phyloP scores from a whole-genome alignment of 2,329 filamentous ascomycete genomes.

The Arthrocladium fulminans region DNA sequence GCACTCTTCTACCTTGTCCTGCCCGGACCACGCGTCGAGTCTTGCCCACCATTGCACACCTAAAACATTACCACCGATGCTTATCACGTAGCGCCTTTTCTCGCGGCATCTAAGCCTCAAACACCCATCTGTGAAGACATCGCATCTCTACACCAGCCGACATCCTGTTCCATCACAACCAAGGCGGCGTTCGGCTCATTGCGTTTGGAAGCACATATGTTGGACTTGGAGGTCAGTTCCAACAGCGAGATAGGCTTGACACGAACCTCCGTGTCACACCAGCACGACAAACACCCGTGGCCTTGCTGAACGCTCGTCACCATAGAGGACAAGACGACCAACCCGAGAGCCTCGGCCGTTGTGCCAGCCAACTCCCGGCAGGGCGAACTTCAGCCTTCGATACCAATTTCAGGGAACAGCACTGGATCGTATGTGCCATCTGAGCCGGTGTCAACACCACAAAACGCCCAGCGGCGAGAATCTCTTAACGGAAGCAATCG shows the following conservation, averaged over 20 bases:
- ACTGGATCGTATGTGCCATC: not conserved
- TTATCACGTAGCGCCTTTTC: not conserved
- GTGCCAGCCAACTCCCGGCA: conserved; percentile 2
- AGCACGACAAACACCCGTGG: not conserved
- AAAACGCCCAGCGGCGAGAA: not conserved
- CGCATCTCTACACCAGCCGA: not conserved
- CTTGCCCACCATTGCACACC: not conserved
- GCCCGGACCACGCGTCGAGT: not conserved
- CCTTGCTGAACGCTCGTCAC: not conserved
- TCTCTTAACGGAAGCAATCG: not conserved
- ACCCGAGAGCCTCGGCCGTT: conserved; percentile 3
- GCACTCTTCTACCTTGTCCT: not conserved
- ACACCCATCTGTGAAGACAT: not conserved
- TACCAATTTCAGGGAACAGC: not conserved
- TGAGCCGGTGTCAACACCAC: not conserved
- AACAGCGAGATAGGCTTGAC: not conserved
- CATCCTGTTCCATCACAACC: not conserved
- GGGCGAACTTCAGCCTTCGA: not conserved
- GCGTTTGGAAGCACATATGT: not conserved
- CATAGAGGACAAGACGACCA: conserved; percentile 7
- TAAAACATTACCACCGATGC: not conserved
- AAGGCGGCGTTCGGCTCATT: not conserved
- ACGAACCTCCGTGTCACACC: not conserved
- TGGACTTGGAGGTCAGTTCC: not conserved
- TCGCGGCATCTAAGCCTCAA: not conserved